Percentiles rank a stretch among this genome's conserved stretches.
Evolutionary conservation across 106 monocot genomes (phyloP).

Genomic region (Iris macrosiphon): DNA sequence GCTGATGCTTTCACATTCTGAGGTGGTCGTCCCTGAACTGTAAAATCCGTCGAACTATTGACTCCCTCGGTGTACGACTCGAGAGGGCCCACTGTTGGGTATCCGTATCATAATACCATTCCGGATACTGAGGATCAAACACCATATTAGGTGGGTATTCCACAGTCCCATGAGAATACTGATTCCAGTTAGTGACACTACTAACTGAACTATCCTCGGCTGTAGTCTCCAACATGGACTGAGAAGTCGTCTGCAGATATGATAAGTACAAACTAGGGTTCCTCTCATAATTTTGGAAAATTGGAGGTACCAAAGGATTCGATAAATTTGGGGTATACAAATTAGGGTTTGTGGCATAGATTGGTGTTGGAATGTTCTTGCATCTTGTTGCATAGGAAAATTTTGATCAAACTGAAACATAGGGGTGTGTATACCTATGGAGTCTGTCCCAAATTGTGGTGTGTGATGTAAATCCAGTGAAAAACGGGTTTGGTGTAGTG

Average conservation of each 20-base stretch:
- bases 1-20: constrained; percentile 20
- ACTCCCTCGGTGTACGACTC: constrained; percentile 64
- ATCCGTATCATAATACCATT: constrained; percentile 90
- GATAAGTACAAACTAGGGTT: no score
- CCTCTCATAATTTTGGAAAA: no score
- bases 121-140: constrained; percentile 90
- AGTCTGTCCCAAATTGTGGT: no score
- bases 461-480: no score
- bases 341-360: no score
- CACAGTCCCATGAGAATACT: constrained; percentile 22
- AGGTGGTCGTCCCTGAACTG: constrained; percentile 12
- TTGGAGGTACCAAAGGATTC: no score
- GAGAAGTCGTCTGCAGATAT: constrained; percentile 42
- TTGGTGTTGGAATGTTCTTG: no score
- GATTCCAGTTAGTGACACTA: constrained; percentile 27
- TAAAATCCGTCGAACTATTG: constrained; percentile 14
- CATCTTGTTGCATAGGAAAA: no score
- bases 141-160: constrained; percentile 90
- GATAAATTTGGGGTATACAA: no score
- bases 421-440: no score
- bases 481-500: no score
- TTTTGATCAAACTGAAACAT: no score
- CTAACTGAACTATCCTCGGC: constrained; percentile 31
- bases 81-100: constrained; percentile 71
- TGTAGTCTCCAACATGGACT: constrained; percentile 41